phyloP scores from a whole-genome alignment of 148 eudicot species.

The Chenopodium berlandieri region DNA sequence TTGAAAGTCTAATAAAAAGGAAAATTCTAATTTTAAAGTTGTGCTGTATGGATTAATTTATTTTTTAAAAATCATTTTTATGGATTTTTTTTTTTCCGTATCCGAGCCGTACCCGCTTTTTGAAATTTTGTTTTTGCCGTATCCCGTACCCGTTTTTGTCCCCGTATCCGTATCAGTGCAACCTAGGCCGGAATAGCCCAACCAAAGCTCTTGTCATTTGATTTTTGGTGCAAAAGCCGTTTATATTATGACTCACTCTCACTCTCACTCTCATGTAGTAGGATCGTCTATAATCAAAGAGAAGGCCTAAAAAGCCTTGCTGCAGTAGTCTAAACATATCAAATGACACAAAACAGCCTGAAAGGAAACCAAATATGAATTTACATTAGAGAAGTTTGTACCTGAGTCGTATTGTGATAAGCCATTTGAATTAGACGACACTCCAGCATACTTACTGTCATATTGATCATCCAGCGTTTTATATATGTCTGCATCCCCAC shows the following conservation, averaged over 20 bases:
- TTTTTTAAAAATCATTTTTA: no score
- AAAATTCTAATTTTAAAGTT: no score
- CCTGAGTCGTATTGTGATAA: conserved; percentile 40
- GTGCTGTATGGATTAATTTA: no score
- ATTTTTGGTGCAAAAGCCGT: background rate
- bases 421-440: conserved; percentile 33
- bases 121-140: no score
- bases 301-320: background rate
- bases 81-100: no score
- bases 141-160: no score
- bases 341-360: conserved; percentile 1
- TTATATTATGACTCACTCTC: background rate
- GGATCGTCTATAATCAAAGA: background rate
- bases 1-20: no score
- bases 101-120: no score
- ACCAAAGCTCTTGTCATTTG: background rate
- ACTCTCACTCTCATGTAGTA: background rate
- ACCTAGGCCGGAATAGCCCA: background rate
- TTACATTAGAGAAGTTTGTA: conserved; percentile 15
- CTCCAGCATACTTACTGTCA: conserved; percentile 28
- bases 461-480: conserved; percentile 28
- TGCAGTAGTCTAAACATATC: background rate
- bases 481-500: conserved; percentile 40
- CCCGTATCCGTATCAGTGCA: no score
- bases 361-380: background rate